Percentiles rank a stretch among this genome's conserved stretches.
Conservation (phyloP, 1,284 basidiomycete species). For the Heimioporus retisporus region DNA sequence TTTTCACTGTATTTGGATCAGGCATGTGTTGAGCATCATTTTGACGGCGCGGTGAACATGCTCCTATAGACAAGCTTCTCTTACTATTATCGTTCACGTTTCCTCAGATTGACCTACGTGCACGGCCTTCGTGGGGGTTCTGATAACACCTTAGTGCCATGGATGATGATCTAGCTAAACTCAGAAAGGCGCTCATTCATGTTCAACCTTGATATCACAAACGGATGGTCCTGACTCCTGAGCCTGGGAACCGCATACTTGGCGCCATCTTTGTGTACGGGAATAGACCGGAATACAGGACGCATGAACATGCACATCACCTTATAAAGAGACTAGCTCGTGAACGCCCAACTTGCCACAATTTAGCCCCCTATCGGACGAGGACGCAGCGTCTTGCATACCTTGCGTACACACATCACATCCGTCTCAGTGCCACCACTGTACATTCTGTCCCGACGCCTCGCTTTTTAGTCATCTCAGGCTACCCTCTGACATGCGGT, state of each 20-base stretch:
- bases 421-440: constrained; percentile 2
- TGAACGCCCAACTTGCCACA: constrained; percentile 12
- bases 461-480: background rate
- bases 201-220: constrained; percentile 6
- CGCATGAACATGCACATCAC: constrained; percentile 5
- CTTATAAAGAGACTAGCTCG: constrained; percentile 25
- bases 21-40: constrained; percentile 1
- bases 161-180: constrained; percentile 5
- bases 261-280: constrained; percentile 20
- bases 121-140: constrained; percentile 2
- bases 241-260: constrained; percentile 24
- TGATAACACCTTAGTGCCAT: constrained; percentile 1
- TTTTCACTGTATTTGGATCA: constrained; percentile 3
- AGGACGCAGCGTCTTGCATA: constrained; percentile 6
- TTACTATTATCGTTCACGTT: background rate
- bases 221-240: background rate
- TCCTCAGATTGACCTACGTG: background rate
- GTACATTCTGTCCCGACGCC: constrained; percentile 12
- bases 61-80: background rate
- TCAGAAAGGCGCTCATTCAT: constrained; percentile 22
- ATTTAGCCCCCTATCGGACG: constrained; percentile 4
- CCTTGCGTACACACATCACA: constrained; percentile 7
- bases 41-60: constrained; percentile 1
- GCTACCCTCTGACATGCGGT: constrained; percentile 23
- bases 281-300: constrained; percentile 14